Base-by-base conservation (phyloP, 768 basidiomycete species). In the Agaricus subrufescens region DNA sequence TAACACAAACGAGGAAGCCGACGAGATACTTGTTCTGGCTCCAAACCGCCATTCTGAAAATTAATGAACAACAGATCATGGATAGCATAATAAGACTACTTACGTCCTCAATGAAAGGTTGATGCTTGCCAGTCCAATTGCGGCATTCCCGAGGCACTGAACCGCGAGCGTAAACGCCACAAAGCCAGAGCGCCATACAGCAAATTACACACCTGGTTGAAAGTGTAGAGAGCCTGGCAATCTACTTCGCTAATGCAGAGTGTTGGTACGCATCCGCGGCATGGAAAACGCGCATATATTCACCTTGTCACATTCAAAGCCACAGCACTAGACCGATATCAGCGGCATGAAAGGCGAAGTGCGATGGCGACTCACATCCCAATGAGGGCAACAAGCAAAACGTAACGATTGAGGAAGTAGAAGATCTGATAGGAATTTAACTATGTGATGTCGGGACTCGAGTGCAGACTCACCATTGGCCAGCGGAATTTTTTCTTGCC, bases 51-150 rank as follows among this genome's bases (percentile, higher is more conserved):
- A 89, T 84, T 5, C 87, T 88, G 56, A 2, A 51, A 31, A 11
- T 56, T 46, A 23, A 26, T 46, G 19, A 46, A 39, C 43, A 11
- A 12, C 27, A 23, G 25, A 7, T 45, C 47, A 11, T 52, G 57
- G 62, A 61, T 59, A 57, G 60, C 57, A 30, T 15, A 27, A 45
- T 39, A 19, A 34, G 52, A 15, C 53, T 52, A 71, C 82, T 60
- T 65, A 86, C 85, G 86, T 87, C 67, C 86, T 71, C 39, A 88
- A 69, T 1, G 83, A 84, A 9, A 89, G 75, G 63, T 88, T 89
- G 56, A 89, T 80, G 64, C 84, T 87, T 11, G 87, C 86, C 3
- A 87, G 72, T 26, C 87, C 86, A 42, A 87, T 80, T 23, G 86
- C 73, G 15, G 81, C 79, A 67, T 87, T 86, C 15, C 87, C 87